Evolutionary conservation across 1,284 basidiomycete genomes (phyloP).

Genomic region (Leccinum solheimii): DNA sequence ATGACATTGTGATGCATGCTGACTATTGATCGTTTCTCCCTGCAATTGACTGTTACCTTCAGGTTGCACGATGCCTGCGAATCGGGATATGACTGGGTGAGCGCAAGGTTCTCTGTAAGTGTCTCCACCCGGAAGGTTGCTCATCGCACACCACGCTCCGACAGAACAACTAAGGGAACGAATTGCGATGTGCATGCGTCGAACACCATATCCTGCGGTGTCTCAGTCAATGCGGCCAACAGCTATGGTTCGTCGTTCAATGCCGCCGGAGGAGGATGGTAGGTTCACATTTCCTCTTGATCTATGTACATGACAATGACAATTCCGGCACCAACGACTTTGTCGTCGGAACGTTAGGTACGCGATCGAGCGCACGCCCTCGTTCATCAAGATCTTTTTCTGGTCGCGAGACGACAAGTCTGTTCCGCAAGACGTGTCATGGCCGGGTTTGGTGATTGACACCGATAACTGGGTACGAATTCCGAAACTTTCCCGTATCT

Average conservation of each 20-base stretch:
- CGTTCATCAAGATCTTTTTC: conserved; percentile 27
- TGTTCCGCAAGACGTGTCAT: conserved; percentile 23
- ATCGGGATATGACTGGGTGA: conserved; percentile 51
- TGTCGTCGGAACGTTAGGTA: conserved; percentile 10
- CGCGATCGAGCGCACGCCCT: conserved; percentile 27
- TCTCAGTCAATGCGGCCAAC: conserved; percentile 42
- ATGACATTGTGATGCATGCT: background rate
- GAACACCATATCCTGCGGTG: conserved; percentile 65
- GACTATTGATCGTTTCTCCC: background rate
- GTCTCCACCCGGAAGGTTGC: background rate
- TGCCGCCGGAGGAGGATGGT: conserved; percentile 60
- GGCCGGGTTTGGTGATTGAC: conserved; percentile 17
- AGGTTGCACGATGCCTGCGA: conserved; percentile 64
- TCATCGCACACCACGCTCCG: conserved; percentile 1
- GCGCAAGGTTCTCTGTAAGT: conserved; percentile 4
- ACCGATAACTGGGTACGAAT: conserved; percentile 27
- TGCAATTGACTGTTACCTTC: background rate
- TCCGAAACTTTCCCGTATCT: background rate
- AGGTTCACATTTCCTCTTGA: background rate
- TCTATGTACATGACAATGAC: background rate
- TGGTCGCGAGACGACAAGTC: conserved; percentile 18
- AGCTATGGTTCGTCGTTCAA: conserved; percentile 69
- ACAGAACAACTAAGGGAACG: conserved; percentile 32
- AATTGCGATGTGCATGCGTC: conserved; percentile 60
- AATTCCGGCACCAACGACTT: background rate